phyloP scores from a whole-genome alignment of 805 yeast species.

The fission yeast (Schizosaccharomyces pombe) region DNA sequence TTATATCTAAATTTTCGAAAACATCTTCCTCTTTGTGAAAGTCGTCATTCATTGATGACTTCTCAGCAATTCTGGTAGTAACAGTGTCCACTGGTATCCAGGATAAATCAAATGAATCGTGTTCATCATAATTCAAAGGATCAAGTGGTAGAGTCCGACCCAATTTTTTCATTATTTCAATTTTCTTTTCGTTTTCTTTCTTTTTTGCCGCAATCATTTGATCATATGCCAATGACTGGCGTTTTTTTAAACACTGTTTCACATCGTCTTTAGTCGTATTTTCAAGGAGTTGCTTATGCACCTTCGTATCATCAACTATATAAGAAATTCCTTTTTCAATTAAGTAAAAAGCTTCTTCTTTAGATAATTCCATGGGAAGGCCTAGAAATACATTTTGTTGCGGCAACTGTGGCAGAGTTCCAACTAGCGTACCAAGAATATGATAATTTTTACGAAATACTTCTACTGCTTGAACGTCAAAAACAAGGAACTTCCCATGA shows the following conservation, averaged over 20 bases:
- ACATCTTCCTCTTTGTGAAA: neutral
- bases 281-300: constrained; percentile 11
- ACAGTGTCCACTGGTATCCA: neutral
- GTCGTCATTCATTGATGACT: too few species aligned
- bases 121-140: neutral
- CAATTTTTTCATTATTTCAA: neutral
- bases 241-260: constrained; percentile 7
- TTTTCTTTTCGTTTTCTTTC: neutral
- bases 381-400: constrained; percentile 82
- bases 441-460: constrained; percentile 32
- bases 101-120: neutral
- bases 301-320: constrained; percentile 22
- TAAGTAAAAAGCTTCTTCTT: constrained; percentile 54
- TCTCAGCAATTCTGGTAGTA: too few species aligned
- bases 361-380: constrained; percentile 47
- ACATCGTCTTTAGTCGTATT: constrained; percentile 9
- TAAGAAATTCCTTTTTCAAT: constrained; percentile 16
- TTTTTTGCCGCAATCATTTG: constrained; percentile 6
- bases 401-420: constrained; percentile 73
- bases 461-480: constrained; percentile 20
- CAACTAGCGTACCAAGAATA: constrained; percentile 53
- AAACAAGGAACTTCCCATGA: constrained; percentile 10
- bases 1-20: neutral
- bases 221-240: constrained; percentile 8
- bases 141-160: neutral